These are phyloP conservation scores for Venturia carpophila DNA, from an alignment of 2,329 filamentous ascomycete genomes.

Conservation along the genomic window DNA sequence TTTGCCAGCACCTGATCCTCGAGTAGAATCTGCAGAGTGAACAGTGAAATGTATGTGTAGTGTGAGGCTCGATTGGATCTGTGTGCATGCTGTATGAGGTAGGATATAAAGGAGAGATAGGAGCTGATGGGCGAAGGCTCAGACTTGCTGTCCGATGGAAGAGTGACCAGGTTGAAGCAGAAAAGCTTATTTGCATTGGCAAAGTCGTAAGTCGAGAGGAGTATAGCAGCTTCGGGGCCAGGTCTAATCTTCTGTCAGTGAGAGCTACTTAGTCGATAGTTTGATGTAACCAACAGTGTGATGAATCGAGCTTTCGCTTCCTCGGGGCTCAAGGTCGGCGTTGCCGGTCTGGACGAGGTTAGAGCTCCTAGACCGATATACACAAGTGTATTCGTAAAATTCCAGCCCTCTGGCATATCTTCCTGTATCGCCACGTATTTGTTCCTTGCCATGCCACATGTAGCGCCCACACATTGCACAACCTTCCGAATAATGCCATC, in stretches of 20 bases:
- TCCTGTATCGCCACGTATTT: conserved; percentile 82
- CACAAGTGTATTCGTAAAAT: conserved; percentile 66
- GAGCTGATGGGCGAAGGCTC: conserved; percentile 68
- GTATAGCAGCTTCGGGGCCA: conserved; percentile 65
- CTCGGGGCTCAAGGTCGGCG: conserved; percentile 60
- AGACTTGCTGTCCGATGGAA: conserved; percentile 52
- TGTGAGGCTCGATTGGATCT: conserved; percentile 68
- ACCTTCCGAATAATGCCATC: conserved; percentile 79
- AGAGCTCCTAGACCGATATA: conserved; percentile 79
- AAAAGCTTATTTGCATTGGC: conserved; percentile 92
- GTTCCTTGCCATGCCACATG: conserved; percentile 59
- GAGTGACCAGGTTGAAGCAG: conserved; percentile 70
- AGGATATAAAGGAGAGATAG: conserved; percentile 83
- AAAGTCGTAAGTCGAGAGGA: conserved; percentile 89
- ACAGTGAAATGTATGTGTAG: conserved; percentile 78
- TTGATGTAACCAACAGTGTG: conserved; percentile 53
- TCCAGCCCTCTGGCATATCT: conserved; percentile 86
- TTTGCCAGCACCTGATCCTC: conserved; percentile 81
- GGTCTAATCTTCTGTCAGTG: conserved; percentile 49
- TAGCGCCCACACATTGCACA: conserved; percentile 64
- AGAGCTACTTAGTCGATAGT: conserved; percentile 8
- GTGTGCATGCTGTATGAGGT: conserved; percentile 88
- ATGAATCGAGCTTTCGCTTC: conserved; percentile 76
- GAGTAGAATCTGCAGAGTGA: conserved; percentile 76
- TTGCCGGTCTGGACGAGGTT: conserved; percentile 52